Percentiles rank a stretch among this genome's conserved stretches.
phyloP scores from a whole-genome alignment of 2,329 filamentous ascomycete species.

The Camptophora hylomeconis region DNA sequence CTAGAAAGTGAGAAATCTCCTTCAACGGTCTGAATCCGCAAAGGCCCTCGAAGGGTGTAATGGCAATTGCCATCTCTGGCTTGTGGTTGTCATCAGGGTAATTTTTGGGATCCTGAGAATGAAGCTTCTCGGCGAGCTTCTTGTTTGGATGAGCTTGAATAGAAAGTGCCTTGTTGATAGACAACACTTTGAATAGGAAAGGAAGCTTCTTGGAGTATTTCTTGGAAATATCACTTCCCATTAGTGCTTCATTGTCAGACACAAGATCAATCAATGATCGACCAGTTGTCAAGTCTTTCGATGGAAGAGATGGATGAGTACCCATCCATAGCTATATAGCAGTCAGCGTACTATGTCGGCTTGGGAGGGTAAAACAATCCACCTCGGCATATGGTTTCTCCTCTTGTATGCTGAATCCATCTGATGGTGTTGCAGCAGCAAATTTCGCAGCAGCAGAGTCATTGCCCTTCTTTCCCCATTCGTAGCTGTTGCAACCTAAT shows the following conservation, averaged over 20 bases:
- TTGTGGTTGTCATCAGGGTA: conserved; percentile 99
- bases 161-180: conserved; percentile 86
- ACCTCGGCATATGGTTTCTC: conserved; percentile 94
- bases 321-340: conserved; percentile 83
- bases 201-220: conserved; percentile 74
- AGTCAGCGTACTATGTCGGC: conserved; percentile 3
- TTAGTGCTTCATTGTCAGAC: conserved; percentile 69
- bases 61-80: conserved; percentile 97
- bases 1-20: conserved; percentile 78
- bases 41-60: conserved; percentile 89
- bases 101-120: conserved; percentile 76
- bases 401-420: conserved; percentile 62
- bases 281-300: conserved; percentile 73
- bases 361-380: conserved; percentile 17
- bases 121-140: conserved; percentile 78
- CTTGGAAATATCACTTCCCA: conserved; percentile 59
- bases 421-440: conserved; percentile 67
- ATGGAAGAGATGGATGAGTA: conserved; percentile 90
- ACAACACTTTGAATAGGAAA: conserved; percentile 96
- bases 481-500: conserved; percentile 88
- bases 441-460: conserved; percentile 81
- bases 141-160: conserved; percentile 97
- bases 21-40: conserved; percentile 84
- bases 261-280: conserved; percentile 78
- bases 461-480: conserved; percentile 88